Conservation (phyloP, 176 grass and related monocot species). For the Tillandsia fasciculata region DNA sequence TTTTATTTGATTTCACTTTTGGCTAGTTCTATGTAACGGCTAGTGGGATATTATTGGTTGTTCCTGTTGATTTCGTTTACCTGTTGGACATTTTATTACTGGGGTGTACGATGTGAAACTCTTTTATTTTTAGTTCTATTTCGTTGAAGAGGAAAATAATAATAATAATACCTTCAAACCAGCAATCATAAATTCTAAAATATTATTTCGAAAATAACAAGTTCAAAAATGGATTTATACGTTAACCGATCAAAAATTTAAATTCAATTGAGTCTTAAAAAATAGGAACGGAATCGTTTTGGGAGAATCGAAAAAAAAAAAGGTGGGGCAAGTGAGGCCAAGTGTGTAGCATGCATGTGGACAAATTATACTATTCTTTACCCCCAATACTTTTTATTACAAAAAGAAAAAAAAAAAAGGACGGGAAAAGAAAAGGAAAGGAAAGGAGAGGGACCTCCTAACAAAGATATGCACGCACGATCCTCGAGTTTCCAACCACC, state of each 20-base stretch:
- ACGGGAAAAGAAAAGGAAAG: neutral
- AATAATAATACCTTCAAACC: neutral
- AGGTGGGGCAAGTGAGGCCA: neutral
- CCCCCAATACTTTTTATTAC: neutral
- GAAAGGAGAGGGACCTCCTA: neutral
- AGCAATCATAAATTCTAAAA: neutral
- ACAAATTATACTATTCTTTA: slow-evolving; percentile 16
- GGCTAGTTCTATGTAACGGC: neutral
- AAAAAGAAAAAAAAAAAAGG: neutral
- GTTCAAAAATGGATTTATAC: neutral
- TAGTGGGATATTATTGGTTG: neutral
- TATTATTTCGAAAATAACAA: neutral
- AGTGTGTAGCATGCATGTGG: slow-evolving; percentile 4
- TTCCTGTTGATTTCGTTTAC: neutral
- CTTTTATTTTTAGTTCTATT: neutral
- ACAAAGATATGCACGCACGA: neutral
- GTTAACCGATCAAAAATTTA: too few relatives aligned
- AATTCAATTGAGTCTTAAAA: too few relatives aligned
- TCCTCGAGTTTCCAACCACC: slow-evolving; percentile 17
- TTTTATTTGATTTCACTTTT: neutral
- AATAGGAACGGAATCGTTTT: neutral
- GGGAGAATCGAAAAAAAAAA: slow-evolving; percentile 22
- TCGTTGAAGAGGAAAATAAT: neutral
- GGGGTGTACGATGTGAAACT: neutral
- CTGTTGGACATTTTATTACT: neutral